Base-by-base conservation (phyloP, 2,329 filamentous ascomycete genomes). In the Xylaria hypoxylon region DNA sequence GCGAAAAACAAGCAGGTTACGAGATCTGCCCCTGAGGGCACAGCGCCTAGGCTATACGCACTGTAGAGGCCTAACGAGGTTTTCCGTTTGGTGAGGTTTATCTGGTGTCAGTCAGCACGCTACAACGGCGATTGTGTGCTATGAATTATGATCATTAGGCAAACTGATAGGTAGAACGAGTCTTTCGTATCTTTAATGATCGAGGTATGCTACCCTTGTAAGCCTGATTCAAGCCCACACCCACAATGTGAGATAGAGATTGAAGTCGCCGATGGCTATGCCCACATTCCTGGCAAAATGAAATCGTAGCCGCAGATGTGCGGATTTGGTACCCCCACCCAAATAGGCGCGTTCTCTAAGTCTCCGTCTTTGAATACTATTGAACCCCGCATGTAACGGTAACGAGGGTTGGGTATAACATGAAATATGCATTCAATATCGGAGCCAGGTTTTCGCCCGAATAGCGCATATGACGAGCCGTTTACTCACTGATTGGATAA, bases 1-100 rank as follows among this genome's bases (percentile, higher is more conserved):
- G 76, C 81, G 74, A 80, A 76, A 75, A 85, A 85, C 57, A 75
- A 74, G 65, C 69, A 71, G 65, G 60, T 84, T 50, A 26, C 76
- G 42, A 74, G 67, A 13, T 76, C 75, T 0, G 75, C 77, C 0
- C 73, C 77, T 4, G 75, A 77, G n/a, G 76, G 77, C 19, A 75
- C 70, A 7, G 61, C 59, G 5, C 71, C 78, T 60, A 77, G 82
- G 63, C 68, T 83, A 50, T 85, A 80, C 67, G 82, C 80, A 71
- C 64, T 76, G 2, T 77, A 57, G 73, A 40, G n/a, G 10, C 11
- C 15, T 6, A 42, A 31, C 8, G 13, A 5, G 31, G 26, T 4
- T 48, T 31, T n/a, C n/a, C 3, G n/a, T 53, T 28, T 26, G 24
- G 6, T 5, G 2, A 5, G 10, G 24, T 44, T 59, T 55, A 17